These are phyloP conservation scores for Coemansia nantahalensis DNA, from an alignment of 192 early-diverging fungal genomes.

Conservation along the genomic window DNA sequence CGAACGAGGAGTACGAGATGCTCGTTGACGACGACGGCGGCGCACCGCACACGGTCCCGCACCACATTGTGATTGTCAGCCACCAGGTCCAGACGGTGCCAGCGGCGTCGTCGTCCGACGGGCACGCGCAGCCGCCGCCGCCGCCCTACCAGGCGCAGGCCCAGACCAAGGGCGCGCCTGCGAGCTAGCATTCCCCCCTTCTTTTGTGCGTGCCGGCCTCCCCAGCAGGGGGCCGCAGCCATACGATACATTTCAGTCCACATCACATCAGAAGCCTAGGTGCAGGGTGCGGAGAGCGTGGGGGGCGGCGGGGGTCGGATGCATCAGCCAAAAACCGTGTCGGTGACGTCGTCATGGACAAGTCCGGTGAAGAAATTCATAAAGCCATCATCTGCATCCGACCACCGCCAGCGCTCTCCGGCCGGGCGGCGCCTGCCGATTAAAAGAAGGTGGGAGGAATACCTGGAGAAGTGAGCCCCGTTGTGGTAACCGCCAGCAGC, in stretches of 20 bases:
- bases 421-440: background rate
- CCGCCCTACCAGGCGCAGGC: constrained; percentile 25
- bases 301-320: background rate
- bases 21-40: constrained; percentile 42
- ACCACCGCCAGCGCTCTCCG: background rate
- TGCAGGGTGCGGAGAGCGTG: background rate
- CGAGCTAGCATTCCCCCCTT: constrained; percentile 1
- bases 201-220: no score
- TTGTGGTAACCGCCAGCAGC: constrained; percentile 43
- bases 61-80: constrained; percentile 18
- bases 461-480: constrained; percentile 55
- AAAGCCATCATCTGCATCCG: constrained; percentile 44
- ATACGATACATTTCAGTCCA: no score
- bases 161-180: constrained; percentile 8
- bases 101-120: background rate
- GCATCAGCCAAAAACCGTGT: constrained; percentile 49
- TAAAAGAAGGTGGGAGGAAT: constrained; percentile 44
- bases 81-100: constrained; percentile 4
- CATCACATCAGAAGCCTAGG: no score
- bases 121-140: constrained; percentile 28
- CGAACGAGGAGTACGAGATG: constrained; percentile 48
- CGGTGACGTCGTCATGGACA: constrained; percentile 33
- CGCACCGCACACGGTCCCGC: constrained; percentile 35
- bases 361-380: constrained; percentile 55
- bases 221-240: no score